These are phyloP conservation scores for Mucor mucedo DNA, from an alignment of 371 early-diverging fungal genomes.

Conservation along the genomic window DNA sequence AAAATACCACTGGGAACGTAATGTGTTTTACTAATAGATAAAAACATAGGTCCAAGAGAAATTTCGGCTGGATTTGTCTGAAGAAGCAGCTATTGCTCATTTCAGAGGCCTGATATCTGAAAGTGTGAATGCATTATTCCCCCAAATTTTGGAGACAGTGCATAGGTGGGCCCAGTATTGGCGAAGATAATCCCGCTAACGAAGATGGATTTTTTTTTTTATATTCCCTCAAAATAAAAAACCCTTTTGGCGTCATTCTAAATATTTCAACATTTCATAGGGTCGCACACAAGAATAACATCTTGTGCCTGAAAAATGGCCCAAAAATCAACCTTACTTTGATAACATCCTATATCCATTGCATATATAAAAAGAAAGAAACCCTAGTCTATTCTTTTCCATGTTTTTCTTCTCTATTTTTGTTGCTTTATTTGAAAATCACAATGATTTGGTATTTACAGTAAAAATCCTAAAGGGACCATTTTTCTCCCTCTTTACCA, in stretches of 20 bases:
- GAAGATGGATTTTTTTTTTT: too few species aligned
- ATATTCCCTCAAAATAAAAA: not conserved
- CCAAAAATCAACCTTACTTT: too few species aligned
- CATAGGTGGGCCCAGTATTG: slow-evolving; percentile 95
- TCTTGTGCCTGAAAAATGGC: too few species aligned
- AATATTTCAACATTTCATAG: too few species aligned
- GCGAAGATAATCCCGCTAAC: slow-evolving; percentile 55
- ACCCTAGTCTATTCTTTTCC: too few species aligned
- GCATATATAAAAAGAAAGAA: too few species aligned
- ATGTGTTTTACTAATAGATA: not conserved
- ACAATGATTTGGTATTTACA: slow-evolving; percentile 11
- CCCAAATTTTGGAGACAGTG: slow-evolving; percentile 96
- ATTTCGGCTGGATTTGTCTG: slow-evolving; percentile 89
- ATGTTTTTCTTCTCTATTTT: too few species aligned
- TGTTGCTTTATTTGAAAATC: too few species aligned
- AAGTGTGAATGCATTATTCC: slow-evolving; percentile 92
- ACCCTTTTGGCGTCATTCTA: not conserved
- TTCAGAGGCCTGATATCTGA: slow-evolving; percentile 93
- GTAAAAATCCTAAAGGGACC: not conserved
- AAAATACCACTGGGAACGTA: not conserved
- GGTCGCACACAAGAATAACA: too few species aligned
- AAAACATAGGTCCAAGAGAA: slow-evolving; percentile 85
- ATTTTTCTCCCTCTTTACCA: slow-evolving; percentile 37
- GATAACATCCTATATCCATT: too few species aligned
- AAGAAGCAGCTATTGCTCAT: slow-evolving; percentile 93